Evolutionary conservation across 306 rosid species (phyloP).

Genomic region (Vicia villosa): DNA sequence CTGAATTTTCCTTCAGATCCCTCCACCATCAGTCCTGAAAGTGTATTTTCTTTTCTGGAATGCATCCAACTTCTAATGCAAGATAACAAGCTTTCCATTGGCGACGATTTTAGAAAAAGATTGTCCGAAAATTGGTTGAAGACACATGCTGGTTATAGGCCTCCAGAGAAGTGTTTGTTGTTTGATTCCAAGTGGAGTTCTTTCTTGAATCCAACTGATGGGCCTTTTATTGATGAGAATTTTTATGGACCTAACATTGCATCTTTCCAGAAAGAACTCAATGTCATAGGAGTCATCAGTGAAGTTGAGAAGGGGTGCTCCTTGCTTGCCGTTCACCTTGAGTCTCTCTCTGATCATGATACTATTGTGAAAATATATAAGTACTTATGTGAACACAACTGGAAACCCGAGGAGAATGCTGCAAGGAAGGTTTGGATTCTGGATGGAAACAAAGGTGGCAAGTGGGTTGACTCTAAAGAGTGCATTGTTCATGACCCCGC

Average conservation of each 20-base stretch:
- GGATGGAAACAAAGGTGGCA: slow-evolving; percentile 40
- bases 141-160: slow-evolving; percentile 57
- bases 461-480: slow-evolving; percentile 52
- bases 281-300: slow-evolving; percentile 53
- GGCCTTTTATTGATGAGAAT: slow-evolving; percentile 66
- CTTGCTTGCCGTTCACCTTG: slow-evolving; percentile 39
- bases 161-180: slow-evolving; percentile 58
- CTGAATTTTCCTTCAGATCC: slow-evolving; percentile 51
- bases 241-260: slow-evolving; percentile 53
- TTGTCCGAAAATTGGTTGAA: slow-evolving; percentile 63
- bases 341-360: slow-evolving; percentile 10
- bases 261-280: slow-evolving; percentile 53
- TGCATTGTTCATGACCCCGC: slow-evolving; percentile 63
- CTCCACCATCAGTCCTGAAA: slow-evolving; percentile 39
- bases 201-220: slow-evolving; percentile 52
- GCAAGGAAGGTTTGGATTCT: slow-evolving; percentile 60
- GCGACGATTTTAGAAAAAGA: slow-evolving; percentile 37
- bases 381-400: slow-evolving; percentile 46
- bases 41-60: slow-evolving; percentile 55
- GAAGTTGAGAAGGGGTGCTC: slow-evolving; percentile 50
- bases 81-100: slow-evolving; percentile 15
- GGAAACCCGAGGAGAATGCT: slow-evolving; percentile 54
- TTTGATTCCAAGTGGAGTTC: slow-evolving; percentile 50
- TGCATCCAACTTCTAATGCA: slow-evolving; percentile 43
- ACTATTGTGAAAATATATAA: slow-evolving; percentile 41